Evolutionary conservation across 1,284 basidiomycete genomes (phyloP).

Genomic region (Anthracocystis panici-leucophaei): DNA sequence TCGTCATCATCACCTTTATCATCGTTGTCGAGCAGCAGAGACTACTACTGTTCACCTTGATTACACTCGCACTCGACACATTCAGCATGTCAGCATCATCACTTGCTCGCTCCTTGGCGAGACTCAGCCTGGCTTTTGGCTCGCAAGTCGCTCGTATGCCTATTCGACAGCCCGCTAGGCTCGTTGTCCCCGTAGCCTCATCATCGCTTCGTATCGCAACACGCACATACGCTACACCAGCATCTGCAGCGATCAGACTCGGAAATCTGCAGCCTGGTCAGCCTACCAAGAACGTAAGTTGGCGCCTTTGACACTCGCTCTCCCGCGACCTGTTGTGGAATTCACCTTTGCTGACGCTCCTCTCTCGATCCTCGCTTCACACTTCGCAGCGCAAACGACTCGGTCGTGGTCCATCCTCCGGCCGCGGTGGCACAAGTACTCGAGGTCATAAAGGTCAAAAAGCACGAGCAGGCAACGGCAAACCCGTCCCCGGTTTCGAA

Average conservation of each 20-base stretch:
- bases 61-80: background rate
- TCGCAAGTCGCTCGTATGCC: slow-evolving; percentile 27
- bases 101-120: slow-evolving; percentile 35
- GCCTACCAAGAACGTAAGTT: slow-evolving; percentile 46
- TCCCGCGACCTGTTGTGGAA: background rate
- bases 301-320: background rate
- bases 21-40: background rate
- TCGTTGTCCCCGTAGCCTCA: slow-evolving; percentile 18
- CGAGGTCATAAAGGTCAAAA: slow-evolving; percentile 97
- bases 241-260: slow-evolving; percentile 35
- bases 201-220: slow-evolving; percentile 11
- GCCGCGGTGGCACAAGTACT: slow-evolving; percentile 89
- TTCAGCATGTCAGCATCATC: slow-evolving; percentile 37
- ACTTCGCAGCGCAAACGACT: slow-evolving; percentile 82
- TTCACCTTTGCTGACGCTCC: background rate
- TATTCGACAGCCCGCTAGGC: slow-evolving; percentile 13
- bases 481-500: slow-evolving; percentile 83
- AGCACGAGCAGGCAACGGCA: slow-evolving; percentile 89
- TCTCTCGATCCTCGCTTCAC: background rate
- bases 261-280: slow-evolving; percentile 50
- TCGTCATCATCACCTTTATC: background rate
- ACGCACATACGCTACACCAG: slow-evolving; percentile 37
- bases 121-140: slow-evolving; percentile 28
- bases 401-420: slow-evolving; percentile 90
- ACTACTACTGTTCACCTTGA: background rate